Percentiles rank a stretch among this genome's conserved stretches.
Evolutionary conservation across 2,329 filamentous ascomycete genomes (phyloP).

Genomic region (Ophiostoma montium): DNA sequence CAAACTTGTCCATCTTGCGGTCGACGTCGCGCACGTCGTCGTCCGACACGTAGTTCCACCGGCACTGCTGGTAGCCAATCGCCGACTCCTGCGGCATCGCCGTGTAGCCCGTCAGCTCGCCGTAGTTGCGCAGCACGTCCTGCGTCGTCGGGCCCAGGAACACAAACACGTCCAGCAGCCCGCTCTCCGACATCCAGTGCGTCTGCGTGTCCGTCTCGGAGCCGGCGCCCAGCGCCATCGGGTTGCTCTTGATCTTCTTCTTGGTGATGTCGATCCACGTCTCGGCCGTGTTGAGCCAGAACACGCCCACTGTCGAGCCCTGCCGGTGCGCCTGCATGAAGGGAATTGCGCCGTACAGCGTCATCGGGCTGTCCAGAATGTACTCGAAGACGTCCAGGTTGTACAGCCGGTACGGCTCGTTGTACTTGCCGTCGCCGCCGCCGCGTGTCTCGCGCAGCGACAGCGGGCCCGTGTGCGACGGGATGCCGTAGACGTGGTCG

Average conservation of each 20-base stretch:
- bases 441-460: conserved; percentile 85
- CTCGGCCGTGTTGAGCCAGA: conserved; percentile 95
- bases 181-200: conserved; percentile 93
- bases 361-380: conserved; percentile 94
- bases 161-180: conserved; percentile 81
- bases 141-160: conserved; percentile 81
- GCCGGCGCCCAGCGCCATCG: conserved; percentile 56
- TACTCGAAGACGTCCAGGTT: conserved; percentile 98
- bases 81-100: conserved; percentile 86
- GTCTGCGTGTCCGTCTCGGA: conserved; percentile 68
- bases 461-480: conserved; percentile 78
- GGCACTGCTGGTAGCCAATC: conserved; percentile 90
- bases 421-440: conserved; percentile 71
- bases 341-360: conserved; percentile 90
- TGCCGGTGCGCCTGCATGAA: conserved; percentile 97
- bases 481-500: conserved; percentile 84
- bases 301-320: conserved; percentile 84
- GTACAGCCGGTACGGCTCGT: conserved; percentile 86
- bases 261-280: conserved; percentile 96
- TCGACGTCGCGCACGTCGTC: conserved; percentile 96
- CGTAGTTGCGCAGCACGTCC: conserved; percentile 69
- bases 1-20: conserved; percentile 85
- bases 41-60: conserved; percentile 97
- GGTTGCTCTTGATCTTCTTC: conserved; percentile 56
- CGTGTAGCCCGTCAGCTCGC: conserved; percentile 81